Conservation (phyloP, 352 stramenopile genomes). For the Phytophthora cactorum region DNA sequence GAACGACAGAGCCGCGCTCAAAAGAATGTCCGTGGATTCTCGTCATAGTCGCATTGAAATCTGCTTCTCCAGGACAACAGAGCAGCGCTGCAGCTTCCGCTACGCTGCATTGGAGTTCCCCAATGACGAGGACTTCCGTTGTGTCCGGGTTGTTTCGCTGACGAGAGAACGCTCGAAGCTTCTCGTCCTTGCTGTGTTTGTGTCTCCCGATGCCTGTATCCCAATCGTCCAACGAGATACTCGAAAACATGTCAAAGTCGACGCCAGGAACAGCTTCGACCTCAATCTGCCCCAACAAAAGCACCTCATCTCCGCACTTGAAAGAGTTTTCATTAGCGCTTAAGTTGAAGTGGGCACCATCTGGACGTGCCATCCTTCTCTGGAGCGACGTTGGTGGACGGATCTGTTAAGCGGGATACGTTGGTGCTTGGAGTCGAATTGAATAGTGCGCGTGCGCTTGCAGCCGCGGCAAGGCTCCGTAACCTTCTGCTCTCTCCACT, state of each 20-base stretch:
- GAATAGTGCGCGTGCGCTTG: slow-evolving; percentile 24
- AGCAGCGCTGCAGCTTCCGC: slow-evolving; percentile 31
- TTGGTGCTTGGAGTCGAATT: slow-evolving; percentile 25
- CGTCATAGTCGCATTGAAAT: slow-evolving; percentile 33
- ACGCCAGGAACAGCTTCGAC: slow-evolving; percentile 22
- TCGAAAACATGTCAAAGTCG: slow-evolving; percentile 18
- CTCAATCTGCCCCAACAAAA: slow-evolving; percentile 20
- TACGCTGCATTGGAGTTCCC: slow-evolving; percentile 36
- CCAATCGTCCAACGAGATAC: slow-evolving; percentile 29
- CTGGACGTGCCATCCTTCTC: slow-evolving; percentile 1
- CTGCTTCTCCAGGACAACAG: slow-evolving; percentile 16
- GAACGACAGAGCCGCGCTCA: slow-evolving; percentile 34
- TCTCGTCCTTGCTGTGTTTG: slow-evolving; percentile 10
- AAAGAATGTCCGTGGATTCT: slow-evolving; percentile 43
- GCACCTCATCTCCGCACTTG: slow-evolving; percentile 3
- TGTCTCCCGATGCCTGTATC: background rate
- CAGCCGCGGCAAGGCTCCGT: slow-evolving; percentile 3
- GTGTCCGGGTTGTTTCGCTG: slow-evolving; percentile 4
- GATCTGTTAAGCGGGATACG: slow-evolving; percentile 8
- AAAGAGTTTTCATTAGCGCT: slow-evolving; percentile 1
- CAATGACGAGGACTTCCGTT: slow-evolving; percentile 29
- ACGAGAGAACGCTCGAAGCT: slow-evolving; percentile 23
- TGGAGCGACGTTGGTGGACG: slow-evolving; percentile 2
- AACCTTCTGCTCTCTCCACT: slow-evolving; percentile 4
- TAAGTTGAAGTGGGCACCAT: slow-evolving; percentile 25